phyloP scores from a whole-genome alignment of 805 yeast genomes.

The Danielozyma ontarioensis region DNA sequence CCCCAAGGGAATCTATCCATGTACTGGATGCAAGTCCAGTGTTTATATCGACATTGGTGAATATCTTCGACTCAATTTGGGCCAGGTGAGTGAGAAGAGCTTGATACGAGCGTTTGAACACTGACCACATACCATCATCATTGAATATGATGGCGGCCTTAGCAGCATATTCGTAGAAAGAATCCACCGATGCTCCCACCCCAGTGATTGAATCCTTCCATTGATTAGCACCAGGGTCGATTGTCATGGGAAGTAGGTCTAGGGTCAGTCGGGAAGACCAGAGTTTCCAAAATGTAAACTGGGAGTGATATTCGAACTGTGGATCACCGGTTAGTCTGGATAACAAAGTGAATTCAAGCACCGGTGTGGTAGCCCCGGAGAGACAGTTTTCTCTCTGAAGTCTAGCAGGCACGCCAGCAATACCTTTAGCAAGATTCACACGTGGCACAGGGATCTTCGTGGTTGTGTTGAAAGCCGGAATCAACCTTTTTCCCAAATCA shows the following conservation, averaged over 20 bases:
- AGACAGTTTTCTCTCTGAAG: slow-evolving; percentile 68
- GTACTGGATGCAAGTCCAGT: slow-evolving; percentile 46
- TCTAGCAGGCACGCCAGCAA: slow-evolving; percentile 36
- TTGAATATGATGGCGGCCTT: slow-evolving; percentile 67
- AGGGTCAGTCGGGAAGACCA: slow-evolving; percentile 64
- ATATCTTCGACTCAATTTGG: slow-evolving; percentile 27
- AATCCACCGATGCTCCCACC: slow-evolving; percentile 87
- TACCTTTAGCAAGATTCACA: slow-evolving; percentile 58
- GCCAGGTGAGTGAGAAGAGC: slow-evolving; percentile 47
- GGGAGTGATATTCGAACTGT: slow-evolving; percentile 58
- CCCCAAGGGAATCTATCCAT: slow-evolving; percentile 86
- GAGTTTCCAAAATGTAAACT: slow-evolving; percentile 57
- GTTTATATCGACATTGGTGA: slow-evolving; percentile 53
- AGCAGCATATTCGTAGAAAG: slow-evolving; percentile 83
- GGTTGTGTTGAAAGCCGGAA: slow-evolving; percentile 64
- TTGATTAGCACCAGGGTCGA: slow-evolving; percentile 52
- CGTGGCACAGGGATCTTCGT: slow-evolving; percentile 76
- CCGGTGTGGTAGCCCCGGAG: slow-evolving; percentile 82
- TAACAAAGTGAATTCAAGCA: slow-evolving; percentile 73
- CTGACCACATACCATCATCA: slow-evolving; percentile 60
- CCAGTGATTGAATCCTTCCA: slow-evolving; percentile 67
- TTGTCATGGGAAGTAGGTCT: slow-evolving; percentile 72
- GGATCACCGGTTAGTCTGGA: slow-evolving; percentile 73
- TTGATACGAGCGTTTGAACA: slow-evolving; percentile 44
- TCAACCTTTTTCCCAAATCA: slow-evolving; percentile 66